Evolutionary conservation across 371 early-diverging fungal genomes (phyloP).

Genomic region (Capniomyces stellatus): DNA sequence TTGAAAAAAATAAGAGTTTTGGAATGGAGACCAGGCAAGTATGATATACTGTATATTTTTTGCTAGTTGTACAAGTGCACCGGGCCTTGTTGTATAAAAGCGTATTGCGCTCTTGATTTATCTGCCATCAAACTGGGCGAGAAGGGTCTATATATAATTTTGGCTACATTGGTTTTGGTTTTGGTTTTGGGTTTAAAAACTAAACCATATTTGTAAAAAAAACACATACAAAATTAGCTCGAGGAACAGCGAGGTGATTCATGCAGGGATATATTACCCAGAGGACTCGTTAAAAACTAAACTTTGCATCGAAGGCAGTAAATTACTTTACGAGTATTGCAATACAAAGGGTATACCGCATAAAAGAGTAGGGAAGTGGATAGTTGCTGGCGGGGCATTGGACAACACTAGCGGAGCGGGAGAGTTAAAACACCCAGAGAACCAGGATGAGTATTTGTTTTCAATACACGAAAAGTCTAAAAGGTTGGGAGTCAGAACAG

Average conservation of each 20-base stretch:
- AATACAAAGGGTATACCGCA: slow-evolving; percentile 29
- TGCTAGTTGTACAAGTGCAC: not conserved
- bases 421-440: slow-evolving; percentile 6
- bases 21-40: slow-evolving; percentile 53
- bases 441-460: slow-evolving; percentile 36
- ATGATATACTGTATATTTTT: slow-evolving; percentile 1
- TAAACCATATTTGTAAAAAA: too few relatives aligned
- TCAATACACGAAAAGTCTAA: slow-evolving; percentile 35
- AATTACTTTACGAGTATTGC: slow-evolving; percentile 44
- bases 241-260: slow-evolving; percentile 84
- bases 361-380: slow-evolving; percentile 50
- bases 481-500: slow-evolving; percentile 36
- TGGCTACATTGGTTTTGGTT: too few relatives aligned
- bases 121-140: too few relatives aligned
- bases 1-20: slow-evolving; percentile 40
- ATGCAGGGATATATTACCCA: slow-evolving; percentile 80
- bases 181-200: too few relatives aligned
- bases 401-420: not conserved
- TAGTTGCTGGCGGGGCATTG: slow-evolving; percentile 36
- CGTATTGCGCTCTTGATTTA: too few relatives aligned
- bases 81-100: too few relatives aligned
- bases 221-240: slow-evolving; percentile 34
- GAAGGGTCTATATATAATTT: too few relatives aligned
- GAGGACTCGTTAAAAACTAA: slow-evolving; percentile 50
- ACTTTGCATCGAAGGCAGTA: slow-evolving; percentile 62